These are phyloP conservation scores for Alternaria consortialis DNA, from an alignment of 2,329 filamentous ascomycete species.

Conservation along the genomic window DNA sequence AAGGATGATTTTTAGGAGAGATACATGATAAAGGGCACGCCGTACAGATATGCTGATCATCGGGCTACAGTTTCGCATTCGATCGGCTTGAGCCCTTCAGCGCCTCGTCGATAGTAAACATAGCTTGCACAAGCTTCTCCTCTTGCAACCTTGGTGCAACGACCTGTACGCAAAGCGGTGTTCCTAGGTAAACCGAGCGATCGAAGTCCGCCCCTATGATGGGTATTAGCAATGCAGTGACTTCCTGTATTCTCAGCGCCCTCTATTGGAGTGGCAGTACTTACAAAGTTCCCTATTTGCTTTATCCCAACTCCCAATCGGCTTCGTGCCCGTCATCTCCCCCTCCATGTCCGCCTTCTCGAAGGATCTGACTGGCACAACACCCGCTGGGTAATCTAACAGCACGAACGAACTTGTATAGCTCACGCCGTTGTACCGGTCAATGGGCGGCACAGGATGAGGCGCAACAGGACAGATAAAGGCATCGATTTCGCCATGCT, in stretches of 20 bases:
- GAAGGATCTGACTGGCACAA: constrained; percentile 64
- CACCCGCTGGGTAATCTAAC: constrained; percentile 69
- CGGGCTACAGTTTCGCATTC: constrained; percentile 26
- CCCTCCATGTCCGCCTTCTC: constrained; percentile 60
- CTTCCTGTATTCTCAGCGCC: neutral
- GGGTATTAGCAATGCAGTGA: constrained; percentile 7
- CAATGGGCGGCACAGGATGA: constrained; percentile 69
- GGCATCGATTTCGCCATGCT: constrained; percentile 62
- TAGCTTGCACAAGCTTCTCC: constrained; percentile 61
- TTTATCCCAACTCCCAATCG: constrained; percentile 67
- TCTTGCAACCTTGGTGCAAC: constrained; percentile 65
- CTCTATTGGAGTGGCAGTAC: constrained; percentile 11
- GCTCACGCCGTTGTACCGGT: constrained; percentile 69
- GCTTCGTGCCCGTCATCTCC: constrained; percentile 52
- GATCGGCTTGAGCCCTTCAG: constrained; percentile 34
- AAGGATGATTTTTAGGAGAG: neutral
- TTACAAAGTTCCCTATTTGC: constrained; percentile 66
- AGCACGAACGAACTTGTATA: constrained; percentile 70
- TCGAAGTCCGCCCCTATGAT: constrained; percentile 57
- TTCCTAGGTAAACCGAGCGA: constrained; percentile 63
- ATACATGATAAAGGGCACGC: neutral
- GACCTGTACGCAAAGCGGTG: constrained; percentile 65
- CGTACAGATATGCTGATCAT: neutral
- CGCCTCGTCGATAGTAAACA: constrained; percentile 63
- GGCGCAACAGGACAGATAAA: constrained; percentile 71